Percentiles rank a stretch among this genome's conserved stretches.
phyloP scores from a whole-genome alignment of 768 basidiomycete species.

The Nidularia sp. region DNA sequence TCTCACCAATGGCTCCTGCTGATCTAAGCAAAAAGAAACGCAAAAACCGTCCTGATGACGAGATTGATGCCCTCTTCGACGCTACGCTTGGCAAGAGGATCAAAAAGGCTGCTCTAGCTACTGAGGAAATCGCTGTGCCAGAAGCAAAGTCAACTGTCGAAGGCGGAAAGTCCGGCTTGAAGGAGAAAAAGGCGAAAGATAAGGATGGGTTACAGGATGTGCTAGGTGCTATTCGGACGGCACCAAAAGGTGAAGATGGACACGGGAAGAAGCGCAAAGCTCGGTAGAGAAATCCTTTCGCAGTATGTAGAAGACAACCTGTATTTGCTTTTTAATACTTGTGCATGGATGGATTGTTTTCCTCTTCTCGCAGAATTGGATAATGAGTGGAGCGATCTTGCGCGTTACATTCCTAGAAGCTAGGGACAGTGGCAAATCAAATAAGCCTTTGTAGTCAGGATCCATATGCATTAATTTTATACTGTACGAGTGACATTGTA shows the following conservation, averaged over 20 bases:
- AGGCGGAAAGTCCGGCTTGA: conserved; percentile 5
- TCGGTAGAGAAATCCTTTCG: conserved; percentile 2
- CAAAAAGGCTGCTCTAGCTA: conserved; percentile 48
- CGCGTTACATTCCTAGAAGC: too few relatives aligned
- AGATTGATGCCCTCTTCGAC: conserved; percentile 75
- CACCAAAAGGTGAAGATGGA: conserved; percentile 41
- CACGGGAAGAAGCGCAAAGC: conserved; percentile 23
- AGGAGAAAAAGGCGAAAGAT: conserved; percentile 17
- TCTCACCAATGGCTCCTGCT: background rate
- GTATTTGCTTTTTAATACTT: too few relatives aligned
- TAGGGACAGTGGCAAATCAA: too few relatives aligned
- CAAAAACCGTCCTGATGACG: conserved; percentile 44
- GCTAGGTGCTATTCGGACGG: conserved; percentile 55
- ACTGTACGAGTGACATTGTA: too few relatives aligned
- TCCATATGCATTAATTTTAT: too few relatives aligned
- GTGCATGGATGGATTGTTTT: too few relatives aligned
- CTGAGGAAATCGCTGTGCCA: background rate
- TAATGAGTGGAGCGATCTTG: too few relatives aligned
- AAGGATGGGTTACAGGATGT: conserved; percentile 39
- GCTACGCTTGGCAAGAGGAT: conserved; percentile 51
- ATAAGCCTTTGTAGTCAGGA: too few relatives aligned
- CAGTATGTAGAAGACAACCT: background rate
- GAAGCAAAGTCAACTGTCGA: conserved; percentile 6
- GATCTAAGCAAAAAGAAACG: conserved; percentile 39
- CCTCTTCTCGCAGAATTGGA: too few relatives aligned